phyloP scores from a whole-genome alignment of 2,329 filamentous ascomycete species.

The Thielaviopsis musarum region DNA sequence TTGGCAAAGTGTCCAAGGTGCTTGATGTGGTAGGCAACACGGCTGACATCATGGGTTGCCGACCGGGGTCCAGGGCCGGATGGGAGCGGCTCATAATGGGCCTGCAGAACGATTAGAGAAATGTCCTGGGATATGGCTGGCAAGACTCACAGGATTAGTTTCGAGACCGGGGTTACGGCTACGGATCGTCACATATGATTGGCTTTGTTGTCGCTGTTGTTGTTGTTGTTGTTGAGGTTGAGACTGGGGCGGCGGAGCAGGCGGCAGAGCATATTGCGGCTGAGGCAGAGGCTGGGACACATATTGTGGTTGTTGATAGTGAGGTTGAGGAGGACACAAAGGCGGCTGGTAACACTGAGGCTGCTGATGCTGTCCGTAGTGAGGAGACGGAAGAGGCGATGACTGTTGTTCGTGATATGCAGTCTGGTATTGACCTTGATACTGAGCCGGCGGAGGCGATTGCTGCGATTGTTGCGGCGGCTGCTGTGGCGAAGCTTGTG shows the following conservation, averaged over 20 bases:
- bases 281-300: neutral
- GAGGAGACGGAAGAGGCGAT: neutral
- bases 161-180: conserved; percentile 24
- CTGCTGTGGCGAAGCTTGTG: neutral
- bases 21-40: conserved; percentile 41
- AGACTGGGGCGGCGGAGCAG: neutral
- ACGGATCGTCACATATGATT: conserved; percentile 35
- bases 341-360: neutral
- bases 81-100: conserved; percentile 13
- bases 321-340: neutral
- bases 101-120: conserved; percentile 1
- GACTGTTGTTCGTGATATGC: neutral
- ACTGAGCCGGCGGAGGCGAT: neutral
- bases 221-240: neutral
- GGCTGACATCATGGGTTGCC: conserved; percentile 39
- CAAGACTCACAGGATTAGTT: conserved; percentile 1
- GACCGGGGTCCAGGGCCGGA: conserved; percentile 18
- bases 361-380: neutral
- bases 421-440: neutral
- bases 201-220: neutral
- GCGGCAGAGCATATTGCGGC: neutral
- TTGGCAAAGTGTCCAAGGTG: conserved; percentile 37
- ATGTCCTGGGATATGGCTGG: neutral
- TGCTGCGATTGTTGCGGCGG: neutral
- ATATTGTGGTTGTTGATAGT: neutral